Percentiles rank a stretch among this genome's conserved stretches.
phyloP scores from a whole-genome alignment of 176 grass and related monocot genomes.

The Cenchrus fungigraminus region DNA sequence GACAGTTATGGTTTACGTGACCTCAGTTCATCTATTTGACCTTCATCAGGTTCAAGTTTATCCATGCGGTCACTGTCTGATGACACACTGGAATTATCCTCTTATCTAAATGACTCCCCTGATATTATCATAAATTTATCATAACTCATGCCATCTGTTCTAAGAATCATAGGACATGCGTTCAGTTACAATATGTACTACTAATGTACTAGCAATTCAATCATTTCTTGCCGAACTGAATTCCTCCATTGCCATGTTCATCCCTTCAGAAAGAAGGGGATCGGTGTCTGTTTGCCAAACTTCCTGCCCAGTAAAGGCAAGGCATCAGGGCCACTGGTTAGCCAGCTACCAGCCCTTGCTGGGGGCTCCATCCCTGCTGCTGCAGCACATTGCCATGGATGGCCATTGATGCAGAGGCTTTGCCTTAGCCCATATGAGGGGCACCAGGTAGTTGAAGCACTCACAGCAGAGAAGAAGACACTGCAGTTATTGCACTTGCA shows the following conservation, averaged over 20 bases:
- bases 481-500: constrained; percentile 46
- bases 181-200: constrained; percentile 21
- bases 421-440: constrained; percentile 50
- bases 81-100: not conserved
- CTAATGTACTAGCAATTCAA: constrained; percentile 20
- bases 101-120: not conserved
- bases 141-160: constrained; percentile 1
- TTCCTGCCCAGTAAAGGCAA: constrained; percentile 21
- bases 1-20: constrained; percentile 20
- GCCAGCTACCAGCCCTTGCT: constrained; percentile 26
- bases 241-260: constrained; percentile 21
- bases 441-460: constrained; percentile 54
- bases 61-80: constrained; percentile 37
- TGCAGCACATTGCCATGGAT: constrained; percentile 34
- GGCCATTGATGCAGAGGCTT: constrained; percentile 47
- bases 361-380: constrained; percentile 32
- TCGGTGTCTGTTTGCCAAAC: not conserved
- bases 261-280: constrained; percentile 31
- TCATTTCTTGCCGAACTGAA: constrained; percentile 17
- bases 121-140: not conserved
- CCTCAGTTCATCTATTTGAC: constrained; percentile 31
- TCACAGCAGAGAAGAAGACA: constrained; percentile 45
- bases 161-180: not conserved
- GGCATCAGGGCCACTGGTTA: constrained; percentile 35
- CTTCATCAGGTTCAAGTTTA: constrained; percentile 27